phyloP scores from a whole-genome alignment of 345 rosid genomes.

The Gossypium mustelinum region DNA sequence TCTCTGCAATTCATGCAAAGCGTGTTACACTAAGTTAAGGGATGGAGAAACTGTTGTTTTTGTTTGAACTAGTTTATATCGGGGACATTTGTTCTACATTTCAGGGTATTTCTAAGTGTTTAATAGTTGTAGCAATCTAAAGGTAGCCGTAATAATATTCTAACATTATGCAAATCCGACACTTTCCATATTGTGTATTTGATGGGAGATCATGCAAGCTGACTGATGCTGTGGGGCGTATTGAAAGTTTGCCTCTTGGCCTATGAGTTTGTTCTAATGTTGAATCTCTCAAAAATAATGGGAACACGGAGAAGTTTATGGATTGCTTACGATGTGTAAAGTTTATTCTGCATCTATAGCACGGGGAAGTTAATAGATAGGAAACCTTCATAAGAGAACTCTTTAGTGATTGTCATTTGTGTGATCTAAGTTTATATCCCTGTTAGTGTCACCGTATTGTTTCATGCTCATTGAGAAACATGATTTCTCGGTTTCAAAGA shows the following conservation, averaged over 20 bases:
- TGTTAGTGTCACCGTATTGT: too few species aligned
- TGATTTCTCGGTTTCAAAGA: background rate
- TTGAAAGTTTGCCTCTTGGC: background rate
- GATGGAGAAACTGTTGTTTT: background rate
- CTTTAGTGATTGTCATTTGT: too few species aligned
- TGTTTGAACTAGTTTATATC: background rate
- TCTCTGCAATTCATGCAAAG: slow-evolving; percentile 86
- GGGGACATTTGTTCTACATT: background rate
- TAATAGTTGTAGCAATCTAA: background rate
- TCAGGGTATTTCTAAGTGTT: background rate
- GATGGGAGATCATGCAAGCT: background rate
- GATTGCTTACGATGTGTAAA: background rate
- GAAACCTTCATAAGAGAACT: too few species aligned
- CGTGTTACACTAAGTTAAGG: slow-evolving; percentile 73
- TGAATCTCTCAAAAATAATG: background rate
- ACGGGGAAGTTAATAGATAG: too few species aligned
- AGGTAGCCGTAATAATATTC: background rate
- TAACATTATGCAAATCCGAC: background rate
- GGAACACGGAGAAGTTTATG: background rate
- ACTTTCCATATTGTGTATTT: background rate
- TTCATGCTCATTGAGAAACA: background rate
- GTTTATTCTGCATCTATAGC: background rate
- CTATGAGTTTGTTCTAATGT: background rate
- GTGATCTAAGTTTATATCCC: too few species aligned
- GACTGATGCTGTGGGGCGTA: background rate